Percentiles rank a stretch among this genome's conserved stretches.
phyloP scores from a whole-genome alignment of 1,139 yeast species.

The Tardiomyces depauwii region DNA sequence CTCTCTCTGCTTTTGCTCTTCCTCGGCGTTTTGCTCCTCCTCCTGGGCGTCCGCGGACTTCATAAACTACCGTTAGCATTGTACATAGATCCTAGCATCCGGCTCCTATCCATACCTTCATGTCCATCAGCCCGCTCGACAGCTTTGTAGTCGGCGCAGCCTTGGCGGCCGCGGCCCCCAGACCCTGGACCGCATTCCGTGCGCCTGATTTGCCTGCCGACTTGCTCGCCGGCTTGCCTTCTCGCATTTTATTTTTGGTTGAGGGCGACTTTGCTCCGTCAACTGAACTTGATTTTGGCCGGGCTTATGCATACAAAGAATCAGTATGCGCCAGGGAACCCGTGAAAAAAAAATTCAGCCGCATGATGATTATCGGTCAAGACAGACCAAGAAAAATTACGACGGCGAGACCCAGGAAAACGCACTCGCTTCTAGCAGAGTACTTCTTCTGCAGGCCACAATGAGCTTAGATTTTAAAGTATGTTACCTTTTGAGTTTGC shows the following conservation, averaged over 20 bases:
- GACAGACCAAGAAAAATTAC: too few species aligned
- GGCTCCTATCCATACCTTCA: constrained; percentile 48
- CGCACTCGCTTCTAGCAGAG: too few species aligned
- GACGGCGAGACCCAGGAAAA: too few species aligned
- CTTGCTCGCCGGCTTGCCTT: too few species aligned
- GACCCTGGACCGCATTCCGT: neutral
- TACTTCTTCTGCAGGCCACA: neutral
- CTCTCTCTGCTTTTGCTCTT: constrained; percentile 28
- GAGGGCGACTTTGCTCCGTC: too few species aligned
- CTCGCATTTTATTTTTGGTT: too few species aligned
- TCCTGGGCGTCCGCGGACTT: constrained; percentile 12
- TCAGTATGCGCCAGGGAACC: neutral
- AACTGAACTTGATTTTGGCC: too few species aligned
- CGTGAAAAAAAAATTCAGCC: too few species aligned
- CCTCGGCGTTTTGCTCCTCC: constrained; percentile 22
- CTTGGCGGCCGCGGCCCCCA: constrained; percentile 10
- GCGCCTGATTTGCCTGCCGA: neutral
- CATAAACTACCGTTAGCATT: constrained; percentile 1
- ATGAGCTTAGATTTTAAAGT: constrained; percentile 23
- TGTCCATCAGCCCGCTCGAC: constrained; percentile 58
- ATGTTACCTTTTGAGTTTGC: too few species aligned
- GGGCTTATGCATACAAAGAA: too few species aligned
- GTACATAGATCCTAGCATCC: constrained; percentile 1
- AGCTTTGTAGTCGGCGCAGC: constrained; percentile 24
- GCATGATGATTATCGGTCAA: too few species aligned